Conservation (phyloP, 179 eudicot genomes). For the Monotropa hypopitys region DNA sequence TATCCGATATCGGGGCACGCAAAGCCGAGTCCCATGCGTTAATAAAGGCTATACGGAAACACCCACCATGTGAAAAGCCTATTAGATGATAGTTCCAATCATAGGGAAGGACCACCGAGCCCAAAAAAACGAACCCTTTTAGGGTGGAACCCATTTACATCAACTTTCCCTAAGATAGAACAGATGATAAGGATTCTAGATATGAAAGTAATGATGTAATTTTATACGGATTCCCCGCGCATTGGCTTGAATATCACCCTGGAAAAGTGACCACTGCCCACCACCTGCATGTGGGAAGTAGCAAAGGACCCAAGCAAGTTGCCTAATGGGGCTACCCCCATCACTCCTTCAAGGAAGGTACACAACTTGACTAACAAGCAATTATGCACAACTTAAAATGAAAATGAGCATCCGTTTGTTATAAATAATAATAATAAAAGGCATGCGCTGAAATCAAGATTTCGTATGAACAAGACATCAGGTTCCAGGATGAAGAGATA, state of each 20-base stretch:
- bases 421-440: not conserved
- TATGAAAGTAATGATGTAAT: slow-evolving; percentile 6
- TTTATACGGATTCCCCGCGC: slow-evolving; percentile 10
- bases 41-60: not conserved
- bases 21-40: too few relatives aligned
- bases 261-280: slow-evolving; percentile 1
- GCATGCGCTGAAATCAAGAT: not conserved
- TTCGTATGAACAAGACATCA: not conserved
- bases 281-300: slow-evolving; percentile 8
- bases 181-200: slow-evolving; percentile 21
- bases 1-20: too few relatives aligned
- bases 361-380: not conserved
- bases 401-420: not conserved
- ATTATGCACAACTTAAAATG: not conserved
- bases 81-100: slow-evolving; percentile 2
- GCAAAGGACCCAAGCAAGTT: slow-evolving; percentile 8
- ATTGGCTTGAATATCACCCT: slow-evolving; percentile 6
- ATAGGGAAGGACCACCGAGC: slow-evolving; percentile 12
- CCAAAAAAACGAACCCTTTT: not conserved
- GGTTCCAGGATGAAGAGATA: not conserved
- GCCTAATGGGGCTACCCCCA: not conserved
- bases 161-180: slow-evolving; percentile 4
- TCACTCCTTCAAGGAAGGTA: not conserved
- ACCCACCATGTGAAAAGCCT: not conserved
- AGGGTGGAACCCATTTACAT: slow-evolving; percentile 2